A percentile compares a stretch with the other conserved stretches of the same genome.
These are phyloP conservation scores for Bothriochloa decipiens DNA, from an alignment of 176 grass and related monocot genomes.

Conservation along the genomic window DNA sequence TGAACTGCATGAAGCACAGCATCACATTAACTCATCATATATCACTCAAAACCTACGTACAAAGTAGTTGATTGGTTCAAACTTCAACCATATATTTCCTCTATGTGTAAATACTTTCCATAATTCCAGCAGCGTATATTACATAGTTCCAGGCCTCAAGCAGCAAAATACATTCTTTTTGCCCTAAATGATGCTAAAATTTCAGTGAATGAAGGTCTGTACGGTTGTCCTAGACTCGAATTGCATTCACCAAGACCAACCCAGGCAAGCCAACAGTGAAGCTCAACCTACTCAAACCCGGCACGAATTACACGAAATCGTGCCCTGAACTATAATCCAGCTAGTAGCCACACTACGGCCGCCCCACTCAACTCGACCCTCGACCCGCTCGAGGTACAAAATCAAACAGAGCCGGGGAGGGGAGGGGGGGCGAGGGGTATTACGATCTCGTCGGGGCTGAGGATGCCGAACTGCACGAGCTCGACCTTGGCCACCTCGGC, in stretches of 20 bases:
- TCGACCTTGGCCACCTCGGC: slow-evolving; percentile 97
- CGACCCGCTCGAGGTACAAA: slow-evolving; percentile 16
- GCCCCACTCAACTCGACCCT: slow-evolving; percentile 26
- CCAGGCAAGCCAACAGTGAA: neutral
- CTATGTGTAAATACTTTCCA: neutral
- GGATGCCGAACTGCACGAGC: slow-evolving; percentile 93
- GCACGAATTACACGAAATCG: neutral
- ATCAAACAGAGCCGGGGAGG: slow-evolving; percentile 32
- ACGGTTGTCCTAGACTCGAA: neutral
- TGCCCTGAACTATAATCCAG: neutral
- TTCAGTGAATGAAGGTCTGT: neutral
- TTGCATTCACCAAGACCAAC: neutral
- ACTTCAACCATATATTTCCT: neutral
- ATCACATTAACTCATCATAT: no score
- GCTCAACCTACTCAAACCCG: no score
- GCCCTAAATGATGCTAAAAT: no score
- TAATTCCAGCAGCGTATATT: neutral
- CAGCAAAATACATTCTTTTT: neutral
- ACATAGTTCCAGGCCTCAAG: neutral
- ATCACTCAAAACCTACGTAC: neutral
- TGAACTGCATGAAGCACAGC: neutral
- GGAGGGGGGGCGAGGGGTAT: slow-evolving; percentile 36
- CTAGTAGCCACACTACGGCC: neutral
- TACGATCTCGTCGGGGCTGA: slow-evolving; percentile 99
- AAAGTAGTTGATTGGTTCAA: neutral